phyloP scores from a whole-genome alignment of 768 basidiomycete genomes.

The Lactifluus rugatus region DNA sequence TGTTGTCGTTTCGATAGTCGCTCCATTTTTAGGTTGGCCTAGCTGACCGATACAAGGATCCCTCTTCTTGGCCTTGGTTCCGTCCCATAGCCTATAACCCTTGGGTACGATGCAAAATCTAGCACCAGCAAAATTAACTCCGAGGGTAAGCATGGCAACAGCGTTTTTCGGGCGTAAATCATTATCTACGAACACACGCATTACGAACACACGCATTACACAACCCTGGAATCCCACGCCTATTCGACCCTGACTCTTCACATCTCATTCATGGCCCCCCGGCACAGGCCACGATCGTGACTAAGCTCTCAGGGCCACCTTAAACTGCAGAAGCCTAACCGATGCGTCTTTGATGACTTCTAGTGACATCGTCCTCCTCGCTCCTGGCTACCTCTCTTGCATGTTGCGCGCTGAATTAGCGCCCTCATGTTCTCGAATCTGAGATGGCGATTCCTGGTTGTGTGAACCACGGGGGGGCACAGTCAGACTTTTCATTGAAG shows the following conservation, averaged over 20 bases:
- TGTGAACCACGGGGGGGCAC: not conserved
- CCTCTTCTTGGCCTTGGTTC: not conserved
- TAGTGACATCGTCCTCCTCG: not conserved
- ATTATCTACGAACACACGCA: not conserved
- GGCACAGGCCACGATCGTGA: constrained; percentile 6
- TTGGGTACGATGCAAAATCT: no score
- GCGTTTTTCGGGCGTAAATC: constrained; percentile 8
- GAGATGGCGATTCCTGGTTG: not conserved
- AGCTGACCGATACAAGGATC: not conserved
- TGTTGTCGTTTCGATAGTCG: not conserved
- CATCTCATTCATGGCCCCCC: constrained; percentile 6
- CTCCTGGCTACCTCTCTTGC: not conserved
- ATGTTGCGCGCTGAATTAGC: not conserved
- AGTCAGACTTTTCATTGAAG: not conserved
- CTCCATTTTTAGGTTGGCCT: not conserved
- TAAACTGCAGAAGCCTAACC: not conserved
- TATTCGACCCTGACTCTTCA: constrained; percentile 12
- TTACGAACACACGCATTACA: not conserved
- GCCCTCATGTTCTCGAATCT: constrained; percentile 2
- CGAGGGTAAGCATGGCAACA: constrained; percentile 15
- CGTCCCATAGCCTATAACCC: not conserved
- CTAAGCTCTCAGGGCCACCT: constrained; percentile 2
- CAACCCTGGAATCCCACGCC: not conserved
- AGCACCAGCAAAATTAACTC: not conserved
- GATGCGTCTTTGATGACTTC: not conserved